phyloP scores from a whole-genome alignment of 2,329 filamentous ascomycete genomes.

The Aspergillus vadensis region DNA sequence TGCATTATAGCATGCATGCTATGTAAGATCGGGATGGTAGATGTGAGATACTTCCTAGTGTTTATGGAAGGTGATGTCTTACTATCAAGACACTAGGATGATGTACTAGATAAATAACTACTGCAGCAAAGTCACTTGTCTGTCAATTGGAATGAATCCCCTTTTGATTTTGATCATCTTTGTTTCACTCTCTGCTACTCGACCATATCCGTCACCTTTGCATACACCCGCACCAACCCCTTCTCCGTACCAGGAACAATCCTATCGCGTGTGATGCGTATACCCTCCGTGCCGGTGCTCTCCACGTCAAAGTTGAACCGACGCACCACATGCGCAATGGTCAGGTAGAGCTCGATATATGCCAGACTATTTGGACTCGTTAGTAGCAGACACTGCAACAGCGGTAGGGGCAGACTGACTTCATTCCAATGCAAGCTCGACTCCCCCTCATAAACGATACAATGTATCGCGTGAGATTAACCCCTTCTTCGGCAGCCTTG shows the following conservation, averaged over 20 bases:
- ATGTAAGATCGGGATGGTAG: no score
- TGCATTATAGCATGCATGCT: no score
- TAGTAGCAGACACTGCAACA: neutral
- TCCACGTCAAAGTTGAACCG: constrained; percentile 30
- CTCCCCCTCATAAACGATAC: constrained; percentile 31
- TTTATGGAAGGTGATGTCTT: no score
- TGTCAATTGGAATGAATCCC: no score
- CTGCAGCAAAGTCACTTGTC: no score
- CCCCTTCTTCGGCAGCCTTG: constrained; percentile 18
- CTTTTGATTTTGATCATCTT: no score
- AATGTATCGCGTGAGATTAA: constrained; percentile 25
- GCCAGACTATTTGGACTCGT: constrained; percentile 25
- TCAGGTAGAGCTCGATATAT: constrained; percentile 33
- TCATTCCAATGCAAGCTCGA: constrained; percentile 27
- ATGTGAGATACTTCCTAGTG: no score
- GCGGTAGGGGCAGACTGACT: constrained; percentile 18
- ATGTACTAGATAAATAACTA: no score
- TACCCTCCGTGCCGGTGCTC: constrained; percentile 29
- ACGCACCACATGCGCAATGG: constrained; percentile 28
- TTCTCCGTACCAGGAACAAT: neutral
- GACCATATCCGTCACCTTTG: constrained; percentile 1
- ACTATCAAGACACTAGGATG: no score
- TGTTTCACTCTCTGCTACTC: neutral
- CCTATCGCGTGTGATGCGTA: constrained; percentile 27
- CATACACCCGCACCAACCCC: neutral